phyloP scores from a whole-genome alignment of 805 yeast genomes.

The Ogataea angusta region DNA sequence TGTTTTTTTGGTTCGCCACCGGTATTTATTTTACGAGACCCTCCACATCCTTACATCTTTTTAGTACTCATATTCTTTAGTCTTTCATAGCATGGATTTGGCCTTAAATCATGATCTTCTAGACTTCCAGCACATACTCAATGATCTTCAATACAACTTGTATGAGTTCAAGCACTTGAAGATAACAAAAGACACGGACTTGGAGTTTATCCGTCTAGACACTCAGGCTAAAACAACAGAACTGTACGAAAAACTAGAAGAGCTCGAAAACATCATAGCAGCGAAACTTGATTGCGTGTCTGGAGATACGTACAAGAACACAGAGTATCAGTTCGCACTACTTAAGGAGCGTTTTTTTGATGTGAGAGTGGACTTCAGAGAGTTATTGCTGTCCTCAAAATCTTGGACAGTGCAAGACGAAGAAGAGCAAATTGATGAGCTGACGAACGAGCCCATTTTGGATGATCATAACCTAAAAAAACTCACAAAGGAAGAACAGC shows the following conservation, averaged over 20 bases:
- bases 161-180: constrained; percentile 7
- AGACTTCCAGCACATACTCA: constrained; percentile 3
- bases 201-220: constrained; percentile 14
- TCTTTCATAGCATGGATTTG: constrained; percentile 3
- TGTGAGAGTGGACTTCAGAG: constrained; percentile 27
- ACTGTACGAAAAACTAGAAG: constrained; percentile 19
- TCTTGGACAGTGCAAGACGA: constrained; percentile 19
- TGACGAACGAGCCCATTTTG: constrained; percentile 19
- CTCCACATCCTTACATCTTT: constrained; percentile 6
- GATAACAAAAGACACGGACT: constrained; percentile 6
- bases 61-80: neutral
- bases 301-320: constrained; percentile 1
- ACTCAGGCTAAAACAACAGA: constrained; percentile 16
- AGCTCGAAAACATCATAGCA: constrained; percentile 14
- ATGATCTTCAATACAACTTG: constrained; percentile 5
- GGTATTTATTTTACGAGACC: neutral
- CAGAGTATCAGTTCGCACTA: constrained; percentile 12
- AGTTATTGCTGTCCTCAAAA: constrained; percentile 27
- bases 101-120: neutral
- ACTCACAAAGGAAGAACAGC: constrained; percentile 37
- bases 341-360: constrained; percentile 25
- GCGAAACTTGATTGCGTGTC: constrained; percentile 11
- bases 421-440: constrained; percentile 2
- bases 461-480: constrained; percentile 28
- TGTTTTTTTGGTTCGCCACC: constrained; percentile 7